Percentiles rank a stretch among this genome's conserved stretches.
Evolutionary conservation across 2,329 filamentous ascomycete genomes (phyloP).

Genomic region (Colletotrichum filicis): DNA sequence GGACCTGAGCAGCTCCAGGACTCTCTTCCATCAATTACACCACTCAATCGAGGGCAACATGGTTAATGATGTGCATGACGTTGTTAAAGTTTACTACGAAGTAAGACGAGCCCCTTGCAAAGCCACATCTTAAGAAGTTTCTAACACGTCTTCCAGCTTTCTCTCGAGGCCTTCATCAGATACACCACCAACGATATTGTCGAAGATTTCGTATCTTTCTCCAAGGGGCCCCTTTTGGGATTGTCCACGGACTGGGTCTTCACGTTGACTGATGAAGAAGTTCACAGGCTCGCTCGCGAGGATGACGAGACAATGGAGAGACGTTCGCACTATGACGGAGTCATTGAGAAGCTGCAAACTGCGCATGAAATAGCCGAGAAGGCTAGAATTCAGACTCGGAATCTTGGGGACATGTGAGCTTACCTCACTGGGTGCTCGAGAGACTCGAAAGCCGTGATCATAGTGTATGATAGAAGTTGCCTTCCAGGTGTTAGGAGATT

Average conservation of each 20-base stretch:
- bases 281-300: constrained; percentile 39
- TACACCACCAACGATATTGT: constrained; percentile 39
- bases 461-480: neutral
- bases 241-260: constrained; percentile 39
- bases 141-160: constrained; percentile 10
- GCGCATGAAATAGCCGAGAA: constrained; percentile 40
- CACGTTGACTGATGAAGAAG: constrained; percentile 34
- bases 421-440: neutral
- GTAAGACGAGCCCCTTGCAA: constrained; percentile 33
- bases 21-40: constrained; percentile 36
- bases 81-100: constrained; percentile 50
- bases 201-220: constrained; percentile 39
- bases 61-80: constrained; percentile 47
- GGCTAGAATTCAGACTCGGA: constrained; percentile 17
- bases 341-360: constrained; percentile 9
- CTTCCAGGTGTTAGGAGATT: neutral
- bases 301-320: constrained; percentile 34
- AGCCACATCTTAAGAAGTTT: neutral
- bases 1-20: neutral
- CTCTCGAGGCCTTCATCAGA: constrained; percentile 40
- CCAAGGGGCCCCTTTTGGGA: constrained; percentile 37
- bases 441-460: neutral
- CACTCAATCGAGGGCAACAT: constrained; percentile 41
- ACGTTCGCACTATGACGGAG: constrained; percentile 4
- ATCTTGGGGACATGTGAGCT: neutral